Percentiles rank a stretch among this genome's conserved stretches.
Conservation (phyloP, 2,329 filamentous ascomycete species). For the Penicillium olsonii region DNA sequence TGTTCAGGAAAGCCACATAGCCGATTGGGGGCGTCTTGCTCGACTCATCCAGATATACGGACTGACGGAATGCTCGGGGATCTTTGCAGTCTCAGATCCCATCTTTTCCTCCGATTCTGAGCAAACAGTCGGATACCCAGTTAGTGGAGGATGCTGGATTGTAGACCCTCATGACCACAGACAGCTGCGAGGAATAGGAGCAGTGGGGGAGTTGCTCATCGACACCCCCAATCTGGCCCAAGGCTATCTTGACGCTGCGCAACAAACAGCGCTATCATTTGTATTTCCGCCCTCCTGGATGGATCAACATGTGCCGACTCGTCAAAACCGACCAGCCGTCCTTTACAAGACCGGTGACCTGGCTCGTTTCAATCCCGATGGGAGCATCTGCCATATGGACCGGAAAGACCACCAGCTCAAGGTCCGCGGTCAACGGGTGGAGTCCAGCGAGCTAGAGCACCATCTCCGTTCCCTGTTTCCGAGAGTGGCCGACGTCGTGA, state of each 20-base stretch:
- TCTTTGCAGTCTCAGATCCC: too few species aligned
- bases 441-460: conserved; percentile 48
- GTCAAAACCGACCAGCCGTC: too few species aligned
- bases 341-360: conserved; percentile 20
- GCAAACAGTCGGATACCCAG: too few species aligned
- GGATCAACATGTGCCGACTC: not conserved
- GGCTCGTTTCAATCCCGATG: not conserved
- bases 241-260: conserved; percentile 30
- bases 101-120: too few species aligned
- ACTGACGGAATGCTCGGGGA: too few species aligned
- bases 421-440: conserved; percentile 60
- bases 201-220: conserved; percentile 43
- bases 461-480: too few species aligned
- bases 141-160: conserved; percentile 28
- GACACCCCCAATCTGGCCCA: conserved; percentile 38
- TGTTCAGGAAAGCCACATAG: too few species aligned
- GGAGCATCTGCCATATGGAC: conserved; percentile 37
- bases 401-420: conserved; percentile 64
- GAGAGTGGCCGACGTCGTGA: too few species aligned
- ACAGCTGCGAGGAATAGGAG: conserved; percentile 33
- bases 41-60: too few species aligned
- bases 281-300: conserved; percentile 21
- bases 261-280: conserved; percentile 16
- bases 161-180: conserved; percentile 24
- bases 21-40: too few species aligned